Base-by-base conservation (phyloP, 192 early-diverging fungal species). In the Gigaspora rosea region DNA sequence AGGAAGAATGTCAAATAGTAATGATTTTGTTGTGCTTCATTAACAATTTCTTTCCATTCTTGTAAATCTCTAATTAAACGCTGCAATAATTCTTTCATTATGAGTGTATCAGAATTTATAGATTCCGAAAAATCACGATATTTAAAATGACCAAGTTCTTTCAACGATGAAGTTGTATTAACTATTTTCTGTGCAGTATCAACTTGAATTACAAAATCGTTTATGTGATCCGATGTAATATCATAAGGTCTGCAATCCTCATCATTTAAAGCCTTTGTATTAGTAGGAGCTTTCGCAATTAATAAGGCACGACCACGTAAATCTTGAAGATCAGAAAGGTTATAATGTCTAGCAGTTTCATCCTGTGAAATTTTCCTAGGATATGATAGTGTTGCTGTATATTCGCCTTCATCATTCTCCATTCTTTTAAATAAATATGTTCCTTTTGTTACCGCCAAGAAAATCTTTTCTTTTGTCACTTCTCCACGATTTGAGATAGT, bases 221-320 rank as follows among this genome's bases (percentile, higher is more conserved):
- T 63, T 27, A 66, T 76, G 13, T n/a, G 35, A 59, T 8, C 22
- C 16, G 51, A 27, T 13, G 35, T 58, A 52, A 65, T 27, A 18
- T 65, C 63, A 27, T 64, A 27, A n/a, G 64, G 10, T 32, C 10
- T 0, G 15, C 36, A 22, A 7, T 20, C 48, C 18, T 62, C 54
- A 18, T 16, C 8, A 3, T n/a, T 58, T 35, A 20, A 18, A 12
- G 12, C 12, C 3, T 76, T 22, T 32, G 15, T 54, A n/a, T 62
- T 36, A 16, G 8, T 35, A 65, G 36, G 12, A 4, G 35, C 57
- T 9, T 79, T 74, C 33, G 72, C 22, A n/a, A 79, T 64, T 50
- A 79, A 36, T 18, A 79, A 13, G 22, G 71, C 78, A 57, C 78
- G 71, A 32, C 78, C 78, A 11, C 78, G 78, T 18, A 79, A 74